phyloP scores from a whole-genome alignment of 768 basidiomycete genomes.

The Leccinum aurantiacum region DNA sequence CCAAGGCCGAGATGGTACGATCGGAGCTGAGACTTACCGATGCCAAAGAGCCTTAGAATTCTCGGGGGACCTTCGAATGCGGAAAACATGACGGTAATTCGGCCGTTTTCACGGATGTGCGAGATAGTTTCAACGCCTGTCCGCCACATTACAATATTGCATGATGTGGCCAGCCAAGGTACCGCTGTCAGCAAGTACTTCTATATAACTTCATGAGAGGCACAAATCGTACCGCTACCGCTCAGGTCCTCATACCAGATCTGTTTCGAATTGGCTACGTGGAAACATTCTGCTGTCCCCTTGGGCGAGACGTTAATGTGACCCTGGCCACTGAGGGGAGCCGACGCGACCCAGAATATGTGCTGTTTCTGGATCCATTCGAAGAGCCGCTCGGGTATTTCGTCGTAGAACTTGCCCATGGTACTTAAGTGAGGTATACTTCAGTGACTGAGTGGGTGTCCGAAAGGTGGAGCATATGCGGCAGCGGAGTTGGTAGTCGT shows the following conservation, averaged over 20 bases:
- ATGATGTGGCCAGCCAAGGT: neutral
- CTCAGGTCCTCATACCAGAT: slow-evolving; percentile 78
- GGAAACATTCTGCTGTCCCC: slow-evolving; percentile 61
- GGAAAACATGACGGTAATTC: slow-evolving; percentile 61
- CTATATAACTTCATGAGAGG: neutral
- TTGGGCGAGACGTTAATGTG: slow-evolving; percentile 72
- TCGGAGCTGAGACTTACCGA: slow-evolving; percentile 34
- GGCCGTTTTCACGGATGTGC: slow-evolving; percentile 59
- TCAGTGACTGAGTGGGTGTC: neutral
- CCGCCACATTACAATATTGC: neutral
- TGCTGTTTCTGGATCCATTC: slow-evolving; percentile 63
- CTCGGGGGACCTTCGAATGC: slow-evolving; percentile 61
- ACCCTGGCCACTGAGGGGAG: slow-evolving; percentile 55
- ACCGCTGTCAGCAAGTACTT: neutral
- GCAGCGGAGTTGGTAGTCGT: no score
- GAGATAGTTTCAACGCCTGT: slow-evolving; percentile 58
- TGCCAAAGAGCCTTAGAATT: slow-evolving; percentile 60
- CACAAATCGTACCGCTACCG: slow-evolving; percentile 54
- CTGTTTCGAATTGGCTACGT: slow-evolving; percentile 50
- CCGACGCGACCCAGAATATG: slow-evolving; percentile 71
- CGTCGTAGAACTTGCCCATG: slow-evolving; percentile 60
- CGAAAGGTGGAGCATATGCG: neutral
- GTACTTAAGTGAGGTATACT: neutral
- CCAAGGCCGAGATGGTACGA: slow-evolving; percentile 10
- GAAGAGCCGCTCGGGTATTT: slow-evolving; percentile 54